Percentiles rank a stretch among this genome's conserved stretches.
Conservation (phyloP, 495 filamentous ascomycete genomes). For the Lasiosphaeriaceae sp. region DNA sequence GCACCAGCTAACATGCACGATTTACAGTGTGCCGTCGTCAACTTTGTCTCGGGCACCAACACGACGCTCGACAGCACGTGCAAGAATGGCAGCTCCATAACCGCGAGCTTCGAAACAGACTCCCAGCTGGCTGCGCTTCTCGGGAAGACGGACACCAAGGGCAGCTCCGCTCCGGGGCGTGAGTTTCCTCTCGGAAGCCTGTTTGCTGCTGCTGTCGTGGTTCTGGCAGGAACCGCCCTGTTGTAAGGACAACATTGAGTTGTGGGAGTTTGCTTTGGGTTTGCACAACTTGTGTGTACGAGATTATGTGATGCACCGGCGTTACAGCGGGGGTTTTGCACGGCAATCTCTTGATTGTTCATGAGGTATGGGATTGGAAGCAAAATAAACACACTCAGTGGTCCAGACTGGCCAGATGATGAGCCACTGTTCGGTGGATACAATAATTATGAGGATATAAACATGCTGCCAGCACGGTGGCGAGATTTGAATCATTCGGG, state of each 20-base stretch:
- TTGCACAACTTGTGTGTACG: neutral
- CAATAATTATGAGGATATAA: no score
- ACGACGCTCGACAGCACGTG: constrained; percentile 25
- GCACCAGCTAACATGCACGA: neutral
- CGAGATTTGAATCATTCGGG: no score
- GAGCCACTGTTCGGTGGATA: no score
- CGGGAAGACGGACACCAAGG: constrained; percentile 1
- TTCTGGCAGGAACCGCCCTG: constrained; percentile 19
- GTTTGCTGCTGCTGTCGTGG: constrained; percentile 19
- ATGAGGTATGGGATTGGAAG: no score
- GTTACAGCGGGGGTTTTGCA: neutral
- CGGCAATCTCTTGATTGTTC: no score
- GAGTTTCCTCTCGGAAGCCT: constrained; percentile 15
- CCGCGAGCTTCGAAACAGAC: constrained; percentile 33
- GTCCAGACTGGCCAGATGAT: no score
- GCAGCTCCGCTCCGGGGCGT: neutral
- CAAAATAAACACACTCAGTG: no score
- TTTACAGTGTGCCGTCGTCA: constrained; percentile 46
- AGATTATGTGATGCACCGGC: neutral
- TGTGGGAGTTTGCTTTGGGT: neutral
- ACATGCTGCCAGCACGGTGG: no score
- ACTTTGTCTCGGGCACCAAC: constrained; percentile 43
- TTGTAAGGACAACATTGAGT: constrained; percentile 7
- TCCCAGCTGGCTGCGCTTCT: constrained; percentile 28
- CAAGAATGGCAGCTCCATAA: constrained; percentile 40